These are phyloP conservation scores for Babesia sp. DNA, from an alignment of 169 alveolate genomes.

Conservation along the genomic window DNA sequence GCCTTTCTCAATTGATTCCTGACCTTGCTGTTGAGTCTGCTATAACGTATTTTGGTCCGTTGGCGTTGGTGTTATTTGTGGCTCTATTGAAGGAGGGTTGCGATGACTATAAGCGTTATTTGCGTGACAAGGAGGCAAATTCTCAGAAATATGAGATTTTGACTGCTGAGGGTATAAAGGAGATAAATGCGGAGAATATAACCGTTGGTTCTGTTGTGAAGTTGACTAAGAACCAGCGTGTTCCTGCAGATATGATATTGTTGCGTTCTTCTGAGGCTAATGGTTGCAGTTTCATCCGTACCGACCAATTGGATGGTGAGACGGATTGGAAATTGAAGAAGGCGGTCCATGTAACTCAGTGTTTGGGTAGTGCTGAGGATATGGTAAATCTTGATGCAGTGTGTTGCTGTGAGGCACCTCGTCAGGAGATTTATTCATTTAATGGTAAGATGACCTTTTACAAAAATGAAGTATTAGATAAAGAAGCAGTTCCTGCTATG, in stretches of 20 bases:
- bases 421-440: slow-evolving; percentile 85
- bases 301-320: slow-evolving; percentile 99
- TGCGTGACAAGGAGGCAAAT: slow-evolving; percentile 80
- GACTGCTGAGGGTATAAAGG: slow-evolving; percentile 72
- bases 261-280: slow-evolving; percentile 79
- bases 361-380: slow-evolving; percentile 68
- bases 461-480: slow-evolving; percentile 17
- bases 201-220: slow-evolving; percentile 91
- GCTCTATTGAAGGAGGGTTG: slow-evolving; percentile 93
- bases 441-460: slow-evolving; percentile 81
- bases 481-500: not conserved
- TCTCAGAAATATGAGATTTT: slow-evolving; percentile 77
- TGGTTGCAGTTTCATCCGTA: slow-evolving; percentile 85
- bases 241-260: slow-evolving; percentile 96
- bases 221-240: slow-evolving; percentile 88
- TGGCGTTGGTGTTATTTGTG: slow-evolving; percentile 88
- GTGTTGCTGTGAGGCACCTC: slow-evolving; percentile 83
- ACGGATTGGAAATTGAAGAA: slow-evolving; percentile 98
- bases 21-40: slow-evolving; percentile 92
- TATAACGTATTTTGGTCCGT: slow-evolving; percentile 94
- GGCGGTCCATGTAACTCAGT: slow-evolving; percentile 86
- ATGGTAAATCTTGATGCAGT: slow-evolving; percentile 72
- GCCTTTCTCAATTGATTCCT: slow-evolving; percentile 90
- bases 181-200: slow-evolving; percentile 82
- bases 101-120: slow-evolving; percentile 89